Base-by-base conservation (phyloP, 75 land plant genomes). In the Picea sitchensis region DNA sequence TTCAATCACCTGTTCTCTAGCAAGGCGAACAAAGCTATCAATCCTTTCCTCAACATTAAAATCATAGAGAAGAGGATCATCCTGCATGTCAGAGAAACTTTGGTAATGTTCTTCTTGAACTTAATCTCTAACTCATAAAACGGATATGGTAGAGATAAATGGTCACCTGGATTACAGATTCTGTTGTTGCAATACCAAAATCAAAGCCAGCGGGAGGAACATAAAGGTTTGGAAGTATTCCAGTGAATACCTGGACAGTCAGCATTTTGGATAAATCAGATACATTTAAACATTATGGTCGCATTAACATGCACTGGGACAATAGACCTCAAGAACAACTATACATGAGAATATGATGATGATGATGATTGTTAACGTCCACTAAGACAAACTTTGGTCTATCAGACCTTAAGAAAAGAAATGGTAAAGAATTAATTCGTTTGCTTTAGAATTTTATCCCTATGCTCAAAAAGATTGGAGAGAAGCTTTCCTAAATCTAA, bases 21-120 rank as follows among this genome's bases (percentile, higher is more conserved):
- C 96, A 77, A 85, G 84, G 21, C 76, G 78, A 30, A 94, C 95
- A 83, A 94, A 94, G 62, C 84, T 90, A 69, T 94, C 71, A 7
- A 94, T 91, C 60, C 96, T 83, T 63, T 89, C 86, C 74, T 92
- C 81, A 58, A 94, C 92, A 82, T 92, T 92, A 75, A 88, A 94
- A 76, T 94, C 95, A 79, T 87, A 92, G 57, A 92, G 76, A 15
- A 84, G 47, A 57, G 76, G 80, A 82, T 92, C 89, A 85, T 92
- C 96, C 94, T 94, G 30, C 34, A 64, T 64, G 67, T 12, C 13
- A 26, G 14, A 64, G 67, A 64, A 26, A 64, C 7, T 64, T 31
- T 30, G 30, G 34, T 64, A 64, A 8, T 23, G 31, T 64, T 3
- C 31, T 26, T 26, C 67, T 64, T 64, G 11, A 26, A 64, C 31